Evolutionary conservation across 2,329 filamentous ascomycete species (phyloP).

Genomic region (Exutisphaerella laricina): DNA sequence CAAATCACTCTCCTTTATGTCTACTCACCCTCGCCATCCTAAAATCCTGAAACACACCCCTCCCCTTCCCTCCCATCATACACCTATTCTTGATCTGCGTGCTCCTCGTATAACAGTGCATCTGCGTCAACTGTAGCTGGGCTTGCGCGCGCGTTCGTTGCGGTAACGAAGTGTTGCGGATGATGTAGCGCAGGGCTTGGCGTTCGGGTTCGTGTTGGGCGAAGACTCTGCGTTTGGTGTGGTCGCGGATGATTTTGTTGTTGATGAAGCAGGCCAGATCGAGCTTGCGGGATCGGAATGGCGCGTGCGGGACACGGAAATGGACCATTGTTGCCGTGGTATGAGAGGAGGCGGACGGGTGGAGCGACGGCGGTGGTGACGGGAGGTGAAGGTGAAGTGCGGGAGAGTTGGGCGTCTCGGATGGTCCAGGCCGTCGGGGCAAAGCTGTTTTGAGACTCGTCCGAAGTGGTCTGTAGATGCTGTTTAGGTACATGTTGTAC

Average conservation of each 20-base stretch:
- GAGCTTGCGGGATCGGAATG: constrained; percentile 82
- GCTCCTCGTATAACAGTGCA: constrained; percentile 91
- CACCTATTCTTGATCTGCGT: constrained; percentile 95
- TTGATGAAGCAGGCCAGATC: constrained; percentile 89
- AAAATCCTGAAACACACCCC: constrained; percentile 89
- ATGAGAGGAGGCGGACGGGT: neutral
- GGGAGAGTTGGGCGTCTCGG: no score
- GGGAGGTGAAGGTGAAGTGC: neutral
- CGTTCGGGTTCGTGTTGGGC: constrained; percentile 81
- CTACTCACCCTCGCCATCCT: constrained; percentile 78
- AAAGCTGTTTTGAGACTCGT: no score
- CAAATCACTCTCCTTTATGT: neutral
- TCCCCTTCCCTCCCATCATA: constrained; percentile 80
- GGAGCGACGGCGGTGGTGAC: neutral
- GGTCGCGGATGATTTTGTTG: constrained; percentile 80
- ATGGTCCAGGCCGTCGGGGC: no score
- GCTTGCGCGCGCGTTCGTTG: constrained; percentile 79
- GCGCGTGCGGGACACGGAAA: no score
- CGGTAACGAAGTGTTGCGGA: constrained; percentile 84
- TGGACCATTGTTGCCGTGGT: constrained; percentile 43
- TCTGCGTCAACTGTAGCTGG: constrained; percentile 85
- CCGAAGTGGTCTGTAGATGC: neutral
- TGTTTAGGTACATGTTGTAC: neutral
- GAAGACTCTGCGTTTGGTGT: constrained; percentile 93
- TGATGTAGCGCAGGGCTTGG: constrained; percentile 76